phyloP scores from a whole-genome alignment of 805 yeast species.

The Nakazawaea siamensis region DNA sequence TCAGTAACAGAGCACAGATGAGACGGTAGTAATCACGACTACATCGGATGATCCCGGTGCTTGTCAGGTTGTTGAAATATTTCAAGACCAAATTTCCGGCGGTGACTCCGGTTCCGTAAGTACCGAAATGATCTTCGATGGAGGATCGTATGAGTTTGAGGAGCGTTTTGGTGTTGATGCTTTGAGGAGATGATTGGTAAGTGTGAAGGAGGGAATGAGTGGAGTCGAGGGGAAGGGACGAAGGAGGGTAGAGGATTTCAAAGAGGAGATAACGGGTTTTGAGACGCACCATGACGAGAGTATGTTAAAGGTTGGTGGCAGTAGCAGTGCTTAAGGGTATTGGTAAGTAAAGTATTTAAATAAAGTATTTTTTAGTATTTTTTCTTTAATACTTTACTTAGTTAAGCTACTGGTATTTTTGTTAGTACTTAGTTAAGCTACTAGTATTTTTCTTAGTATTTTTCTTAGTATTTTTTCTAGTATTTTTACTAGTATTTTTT shows the following conservation, averaged over 20 bases:
- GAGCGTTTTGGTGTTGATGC: constrained; percentile 41
- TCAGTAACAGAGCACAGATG: constrained; percentile 59
- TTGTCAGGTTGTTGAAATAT: constrained; percentile 74
- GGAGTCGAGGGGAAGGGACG: not conserved
- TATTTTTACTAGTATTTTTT: too few species aligned
- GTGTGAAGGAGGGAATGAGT: constrained; percentile 31
- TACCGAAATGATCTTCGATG: constrained; percentile 67
- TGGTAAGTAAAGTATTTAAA: too few species aligned
- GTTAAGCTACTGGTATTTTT: too few species aligned
- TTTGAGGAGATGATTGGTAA: constrained; percentile 42
- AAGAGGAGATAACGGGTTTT: constrained; percentile 81
- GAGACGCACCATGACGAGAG: constrained; percentile 85
- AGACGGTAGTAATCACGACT: constrained; percentile 53
- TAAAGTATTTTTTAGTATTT: too few species aligned
- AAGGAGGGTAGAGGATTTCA: constrained; percentile 61
- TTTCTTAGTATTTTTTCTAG: too few species aligned
- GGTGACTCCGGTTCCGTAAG: constrained; percentile 60
- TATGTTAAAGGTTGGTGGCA: too few species aligned
- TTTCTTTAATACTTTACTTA: too few species aligned
- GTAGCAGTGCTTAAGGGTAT: too few species aligned
- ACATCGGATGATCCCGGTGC: constrained; percentile 79
- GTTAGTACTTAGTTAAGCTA: too few species aligned
- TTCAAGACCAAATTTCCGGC: constrained; percentile 56
- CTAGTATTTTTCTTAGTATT: too few species aligned
- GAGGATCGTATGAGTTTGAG: constrained; percentile 45